Base-by-base conservation (phyloP, 495 filamentous ascomycete genomes). In the Parathielavia appendiculata region DNA sequence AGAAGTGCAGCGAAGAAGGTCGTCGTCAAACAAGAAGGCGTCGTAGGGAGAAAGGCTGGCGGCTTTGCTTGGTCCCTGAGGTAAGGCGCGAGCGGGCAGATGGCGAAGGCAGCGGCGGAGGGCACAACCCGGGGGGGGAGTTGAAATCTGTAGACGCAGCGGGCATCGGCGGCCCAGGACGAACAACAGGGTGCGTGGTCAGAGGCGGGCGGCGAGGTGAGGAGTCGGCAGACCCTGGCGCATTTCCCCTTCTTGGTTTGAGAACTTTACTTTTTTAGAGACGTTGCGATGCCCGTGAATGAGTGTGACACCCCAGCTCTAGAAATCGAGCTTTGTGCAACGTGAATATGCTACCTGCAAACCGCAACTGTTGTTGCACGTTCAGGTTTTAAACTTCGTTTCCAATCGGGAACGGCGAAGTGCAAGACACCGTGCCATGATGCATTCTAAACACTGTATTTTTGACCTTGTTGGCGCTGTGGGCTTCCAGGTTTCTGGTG, bases 121-220 rank as follows among this genome's bases (percentile, higher is more conserved):
- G 39, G 48, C 23, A 20, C 39, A 38, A 51, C n/a, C n/a, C n/a
- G 35, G 48, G 56, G 45, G 49, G 40, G 30, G 41, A 52, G 56
- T 17, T 17, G 35, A 43, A 34, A 32, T 36, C 32, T 50, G 22
- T 26, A 20, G 22, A 7, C 5, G 46, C 46, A 34, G 46, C 13
- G 35, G 19, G 56, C 56, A 58, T 58, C 57, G 19, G 56, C 48
- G 48, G 14, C 38, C 54, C 13, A 40, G 54, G 45, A 46, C 57
- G 50, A 54, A 59, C 39, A 47, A 46, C 30, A 22, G 2, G 35
- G 17, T n/a, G 17, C 43, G 22, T 41, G n/a, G 39, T 52, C 41
- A 53, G 50, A 48, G 54, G 34, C 49, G 49, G 20, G 49, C 49
- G 49, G 50, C 41, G 49, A 58, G 47, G 56, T 8, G 34, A 53